phyloP scores from a whole-genome alignment of 148 eudicot genomes.

The Suaeda aralocaspica region DNA sequence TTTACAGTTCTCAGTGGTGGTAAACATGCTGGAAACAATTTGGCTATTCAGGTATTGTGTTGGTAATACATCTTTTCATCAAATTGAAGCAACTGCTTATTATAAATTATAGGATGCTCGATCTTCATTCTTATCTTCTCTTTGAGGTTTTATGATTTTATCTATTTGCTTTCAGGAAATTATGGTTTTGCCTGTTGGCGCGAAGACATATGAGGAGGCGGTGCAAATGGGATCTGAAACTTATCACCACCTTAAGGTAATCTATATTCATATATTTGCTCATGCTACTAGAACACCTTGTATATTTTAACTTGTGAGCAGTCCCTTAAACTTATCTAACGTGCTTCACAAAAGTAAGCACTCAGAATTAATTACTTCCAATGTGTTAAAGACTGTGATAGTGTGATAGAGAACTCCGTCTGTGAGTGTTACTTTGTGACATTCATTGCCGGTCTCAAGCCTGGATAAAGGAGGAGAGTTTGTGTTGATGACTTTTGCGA shows the following conservation, averaged over 20 bases:
- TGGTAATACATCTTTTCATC: background rate
- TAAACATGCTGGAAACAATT: constrained; percentile 78
- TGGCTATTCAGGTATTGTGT: constrained; percentile 69
- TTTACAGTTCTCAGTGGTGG: constrained; percentile 91
- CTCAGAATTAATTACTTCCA: background rate
- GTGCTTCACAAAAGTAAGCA: background rate
- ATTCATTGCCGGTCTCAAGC: too few species aligned
- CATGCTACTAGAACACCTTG: background rate
- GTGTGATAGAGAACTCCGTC: background rate
- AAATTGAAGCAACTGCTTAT: background rate
- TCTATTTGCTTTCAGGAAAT: constrained; percentile 50
- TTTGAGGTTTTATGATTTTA: constrained; percentile 3
- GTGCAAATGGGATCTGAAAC: constrained; percentile 89
- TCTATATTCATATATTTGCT: background rate
- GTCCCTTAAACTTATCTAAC: background rate
- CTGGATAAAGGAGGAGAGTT: too few species aligned
- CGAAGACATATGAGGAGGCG: constrained; percentile 81
- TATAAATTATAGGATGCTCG: background rate
- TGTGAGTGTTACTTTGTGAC: too few species aligned
- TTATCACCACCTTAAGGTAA: constrained; percentile 86
- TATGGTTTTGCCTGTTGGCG: constrained; percentile 84
- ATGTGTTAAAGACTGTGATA: background rate
- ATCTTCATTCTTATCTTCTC: background rate
- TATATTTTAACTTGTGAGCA: background rate
- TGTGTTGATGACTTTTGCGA: too few species aligned